phyloP scores from a whole-genome alignment of 108 stramenopile genomes.

The Cylindrotheca closterium region DNA sequence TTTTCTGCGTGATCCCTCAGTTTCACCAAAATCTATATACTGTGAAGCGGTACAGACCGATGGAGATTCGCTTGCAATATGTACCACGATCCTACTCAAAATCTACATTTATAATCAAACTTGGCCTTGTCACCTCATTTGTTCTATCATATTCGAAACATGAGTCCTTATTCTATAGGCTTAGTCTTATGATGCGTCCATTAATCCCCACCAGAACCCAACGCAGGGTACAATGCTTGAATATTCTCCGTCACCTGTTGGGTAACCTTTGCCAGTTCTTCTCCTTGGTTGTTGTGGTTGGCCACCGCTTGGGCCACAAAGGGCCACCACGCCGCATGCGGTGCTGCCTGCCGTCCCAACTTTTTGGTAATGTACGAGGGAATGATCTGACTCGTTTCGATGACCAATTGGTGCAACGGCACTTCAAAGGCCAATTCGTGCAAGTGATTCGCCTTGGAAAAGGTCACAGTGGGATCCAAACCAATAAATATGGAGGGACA shows the following conservation, averaged over 20 bases:
- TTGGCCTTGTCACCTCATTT: too few relatives aligned
- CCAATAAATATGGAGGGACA: constrained; percentile 3
- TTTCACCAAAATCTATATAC: too few relatives aligned
- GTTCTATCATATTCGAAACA: too few relatives aligned
- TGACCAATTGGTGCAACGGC: constrained; percentile 14
- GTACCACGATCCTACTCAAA: too few relatives aligned
- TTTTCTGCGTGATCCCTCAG: too few relatives aligned
- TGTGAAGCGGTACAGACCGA: too few relatives aligned
- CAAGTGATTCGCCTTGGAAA: constrained; percentile 20
- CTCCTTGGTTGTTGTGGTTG: neutral
- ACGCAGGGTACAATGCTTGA: constrained; percentile 14
- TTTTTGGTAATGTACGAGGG: constrained; percentile 22
- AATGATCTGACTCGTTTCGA: constrained; percentile 18
- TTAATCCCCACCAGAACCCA: too few relatives aligned
- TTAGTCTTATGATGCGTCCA: too few relatives aligned
- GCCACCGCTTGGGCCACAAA: constrained; percentile 27
- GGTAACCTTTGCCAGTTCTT: neutral
- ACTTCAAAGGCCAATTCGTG: constrained; percentile 35
- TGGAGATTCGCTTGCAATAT: too few relatives aligned
- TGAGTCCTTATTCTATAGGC: too few relatives aligned
- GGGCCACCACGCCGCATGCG: constrained; percentile 26
- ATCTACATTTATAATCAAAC: too few relatives aligned
- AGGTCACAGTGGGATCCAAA: constrained; percentile 18
- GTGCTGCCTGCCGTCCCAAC: constrained; percentile 23
- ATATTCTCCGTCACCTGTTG: neutral